Base-by-base conservation (phyloP, 805 yeast genomes). In the Pichia manshurica region DNA sequence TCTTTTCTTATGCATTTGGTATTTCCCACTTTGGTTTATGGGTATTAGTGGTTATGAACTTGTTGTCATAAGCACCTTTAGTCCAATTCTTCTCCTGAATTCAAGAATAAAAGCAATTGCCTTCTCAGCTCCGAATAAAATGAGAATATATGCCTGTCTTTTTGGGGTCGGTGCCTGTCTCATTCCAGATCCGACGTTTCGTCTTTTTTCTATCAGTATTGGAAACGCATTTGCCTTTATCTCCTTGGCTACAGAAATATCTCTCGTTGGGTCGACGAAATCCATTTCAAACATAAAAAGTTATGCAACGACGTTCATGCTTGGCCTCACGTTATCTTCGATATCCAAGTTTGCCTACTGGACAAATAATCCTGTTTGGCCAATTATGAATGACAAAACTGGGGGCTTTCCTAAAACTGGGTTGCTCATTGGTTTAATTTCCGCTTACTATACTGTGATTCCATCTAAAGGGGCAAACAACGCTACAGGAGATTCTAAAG, bases 21-120 rank as follows among this genome's bases (percentile, higher is more conserved):
- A 87, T 69, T 93, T 93, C 74, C 99, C 99, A 10, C 72, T 93
- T 53, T 93, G 99, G 99, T 78, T 85, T 62, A 89, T 93, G 97
- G 98, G 97, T 6, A 84, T 93, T 39, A 85, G 96, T 2, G 99
- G 99, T 4, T 90, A 86, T 63, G 99, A 93, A 67, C 84, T 84
- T 0, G 75, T 81, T 3, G 71, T 87, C 41, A 60, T 79, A 6
- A 68, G 80, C 20, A 69, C 81, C 34, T 46, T 80, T 10, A 74
- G 85, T 3, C 88, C 96, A 13, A 17, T 56, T 13, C 23, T 61
- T 9, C 48, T 63, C 13, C 22, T 41, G 1, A 42, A 56, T 23
- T 71, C 74, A 0, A 57, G 58, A 7, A 19, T 71, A 3, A 68
- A 74, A 48, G 53, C 53, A 8, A 51, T 75, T 9, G 67, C 77